Percentiles rank a stretch among this genome's conserved stretches.
Evolutionary conservation across 208 protist genomes (phyloP).

Genomic region (Tritrichomonas musculus): DNA sequence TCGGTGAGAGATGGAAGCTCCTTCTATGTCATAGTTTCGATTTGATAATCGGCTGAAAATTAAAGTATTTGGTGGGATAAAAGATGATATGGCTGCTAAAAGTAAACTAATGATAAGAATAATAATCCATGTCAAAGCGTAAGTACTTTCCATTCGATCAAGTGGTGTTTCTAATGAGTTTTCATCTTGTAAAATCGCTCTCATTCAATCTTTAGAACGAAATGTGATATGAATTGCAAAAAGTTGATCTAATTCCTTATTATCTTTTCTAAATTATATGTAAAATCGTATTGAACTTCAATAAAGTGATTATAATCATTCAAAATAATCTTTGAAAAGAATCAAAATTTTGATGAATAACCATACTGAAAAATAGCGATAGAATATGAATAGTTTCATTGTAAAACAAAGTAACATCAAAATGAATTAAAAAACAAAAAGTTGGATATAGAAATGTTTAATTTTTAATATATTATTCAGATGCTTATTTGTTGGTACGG

Average conservation of each 20-base stretch:
- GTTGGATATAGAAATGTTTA: neutral
- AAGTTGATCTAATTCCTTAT: too few relatives aligned
- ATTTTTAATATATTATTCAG: neutral
- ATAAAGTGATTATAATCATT: too few relatives aligned
- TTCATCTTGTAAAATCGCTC: neutral
- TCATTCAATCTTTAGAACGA: neutral
- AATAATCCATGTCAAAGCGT: neutral
- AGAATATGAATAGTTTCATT: too few relatives aligned
- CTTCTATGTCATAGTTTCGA: neutral
- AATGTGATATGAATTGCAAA: too few relatives aligned
- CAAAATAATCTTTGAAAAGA: too few relatives aligned
- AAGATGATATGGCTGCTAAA: neutral
- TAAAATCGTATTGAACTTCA: too few relatives aligned
- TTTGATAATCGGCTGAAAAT: neutral
- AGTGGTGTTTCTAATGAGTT: neutral
- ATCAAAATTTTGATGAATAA: too few relatives aligned
- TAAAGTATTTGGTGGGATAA: neutral
- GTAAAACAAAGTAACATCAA: too few relatives aligned
- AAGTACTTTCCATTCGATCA: neutral
- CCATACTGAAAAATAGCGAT: too few relatives aligned
- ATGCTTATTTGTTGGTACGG: neutral
- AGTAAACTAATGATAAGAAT: neutral
- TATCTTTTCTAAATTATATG: too few relatives aligned
- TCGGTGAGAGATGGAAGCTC: neutral
- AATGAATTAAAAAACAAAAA: neutral